Conservation (phyloP, 768 basidiomycete species). For the Termitomyces sp. region DNA sequence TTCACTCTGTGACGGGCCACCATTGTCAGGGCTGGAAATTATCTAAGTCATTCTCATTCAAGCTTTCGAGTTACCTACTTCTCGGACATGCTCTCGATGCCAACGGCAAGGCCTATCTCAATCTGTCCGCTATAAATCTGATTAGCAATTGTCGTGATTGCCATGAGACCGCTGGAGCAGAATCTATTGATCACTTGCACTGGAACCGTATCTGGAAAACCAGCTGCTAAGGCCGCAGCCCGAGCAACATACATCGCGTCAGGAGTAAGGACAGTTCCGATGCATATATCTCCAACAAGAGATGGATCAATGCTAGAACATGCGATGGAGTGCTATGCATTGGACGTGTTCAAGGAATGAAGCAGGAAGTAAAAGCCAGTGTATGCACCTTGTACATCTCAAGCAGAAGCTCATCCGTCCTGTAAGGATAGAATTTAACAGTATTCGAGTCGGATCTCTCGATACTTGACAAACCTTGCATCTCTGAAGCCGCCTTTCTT, state of each 20-base stretch:
- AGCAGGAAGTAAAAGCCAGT: not conserved
- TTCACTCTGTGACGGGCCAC: constrained; percentile 56
- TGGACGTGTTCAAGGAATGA: not conserved
- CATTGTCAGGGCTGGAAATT: constrained; percentile 51
- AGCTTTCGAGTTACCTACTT: constrained; percentile 37
- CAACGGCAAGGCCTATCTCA: constrained; percentile 72
- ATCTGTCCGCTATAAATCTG: constrained; percentile 75
- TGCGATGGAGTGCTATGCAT: constrained; percentile 47
- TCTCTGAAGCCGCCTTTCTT: constrained; percentile 76
- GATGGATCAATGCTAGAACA: constrained; percentile 56
- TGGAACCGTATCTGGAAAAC: constrained; percentile 73
- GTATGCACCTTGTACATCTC: constrained; percentile 69
- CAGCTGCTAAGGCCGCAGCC: constrained; percentile 71
- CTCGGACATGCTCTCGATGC: constrained; percentile 83
- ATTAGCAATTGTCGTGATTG: constrained; percentile 70
- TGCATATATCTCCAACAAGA: constrained; percentile 70
- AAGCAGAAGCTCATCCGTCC: constrained; percentile 74
- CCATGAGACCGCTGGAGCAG: constrained; percentile 86
- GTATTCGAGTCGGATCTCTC: not conserved
- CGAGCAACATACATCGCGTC: constrained; percentile 67
- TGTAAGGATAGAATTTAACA: constrained; percentile 16
- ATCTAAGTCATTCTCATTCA: not conserved
- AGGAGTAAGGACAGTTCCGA: constrained; percentile 70
- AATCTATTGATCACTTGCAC: constrained; percentile 74
- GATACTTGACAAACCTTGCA: constrained; percentile 38